phyloP scores from a whole-genome alignment of 331 rosid species.

The Malus hybrid region DNA sequence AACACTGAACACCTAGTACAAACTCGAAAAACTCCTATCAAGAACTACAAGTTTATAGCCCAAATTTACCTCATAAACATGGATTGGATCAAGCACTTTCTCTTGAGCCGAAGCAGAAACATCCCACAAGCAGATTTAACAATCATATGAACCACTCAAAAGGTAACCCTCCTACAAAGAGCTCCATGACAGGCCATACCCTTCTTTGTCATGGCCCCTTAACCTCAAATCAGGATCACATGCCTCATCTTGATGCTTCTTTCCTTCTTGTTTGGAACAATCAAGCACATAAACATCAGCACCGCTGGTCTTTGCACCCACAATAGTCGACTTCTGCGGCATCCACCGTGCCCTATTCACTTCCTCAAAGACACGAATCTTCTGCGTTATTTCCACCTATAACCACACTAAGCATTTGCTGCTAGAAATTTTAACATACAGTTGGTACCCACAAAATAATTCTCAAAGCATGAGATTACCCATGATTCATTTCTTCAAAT shows the following conservation, averaged over 20 bases:
- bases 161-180: constrained; percentile 58
- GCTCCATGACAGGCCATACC: constrained; percentile 92
- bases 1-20: not conserved
- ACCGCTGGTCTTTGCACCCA: constrained; percentile 75
- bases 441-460: not conserved
- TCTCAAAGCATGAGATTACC: not conserved
- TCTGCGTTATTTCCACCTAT: constrained; percentile 58
- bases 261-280: constrained; percentile 29
- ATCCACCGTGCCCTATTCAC: constrained; percentile 82
- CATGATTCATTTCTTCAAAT: not conserved
- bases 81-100: constrained; percentile 59
- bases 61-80: constrained; percentile 57
- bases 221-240: constrained; percentile 74
- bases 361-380: constrained; percentile 72
- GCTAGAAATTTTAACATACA: constrained; percentile 14
- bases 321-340: constrained; percentile 61
- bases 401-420: constrained; percentile 1
- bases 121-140: constrained; percentile 82
- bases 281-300: constrained; percentile 75
- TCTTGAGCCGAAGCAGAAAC: constrained; percentile 44
- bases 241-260: constrained; percentile 23
- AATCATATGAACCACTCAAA: constrained; percentile 78
- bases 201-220: constrained; percentile 90
- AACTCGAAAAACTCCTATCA: not conserved
- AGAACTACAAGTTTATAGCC: not conserved